Evolutionary conservation across 441 rosid species (phyloP).

Genomic region (Monsonia emarginata): DNA sequence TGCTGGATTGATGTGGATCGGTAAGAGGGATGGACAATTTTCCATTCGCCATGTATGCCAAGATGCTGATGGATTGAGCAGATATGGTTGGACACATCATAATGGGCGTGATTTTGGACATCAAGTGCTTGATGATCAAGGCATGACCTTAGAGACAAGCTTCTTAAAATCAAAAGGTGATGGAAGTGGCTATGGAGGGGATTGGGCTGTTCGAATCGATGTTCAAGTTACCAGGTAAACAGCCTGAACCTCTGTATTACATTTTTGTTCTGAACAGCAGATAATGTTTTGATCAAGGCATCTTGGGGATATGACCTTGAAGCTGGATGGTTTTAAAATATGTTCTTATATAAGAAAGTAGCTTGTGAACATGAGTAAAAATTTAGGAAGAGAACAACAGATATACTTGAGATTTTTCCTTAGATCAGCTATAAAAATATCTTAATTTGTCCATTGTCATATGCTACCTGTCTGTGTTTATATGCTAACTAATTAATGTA

Average conservation of each 20-base stretch:
- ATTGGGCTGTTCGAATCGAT: conserved; percentile 75
- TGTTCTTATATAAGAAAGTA: background rate
- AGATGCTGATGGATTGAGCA: conserved; percentile 63
- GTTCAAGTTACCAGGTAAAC: conserved; percentile 48
- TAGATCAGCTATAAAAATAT: background rate
- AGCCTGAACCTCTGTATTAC: conserved; percentile 13
- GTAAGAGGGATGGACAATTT: conserved; percentile 65
- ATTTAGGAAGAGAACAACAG: background rate
- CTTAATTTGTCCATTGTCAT: too few relatives aligned
- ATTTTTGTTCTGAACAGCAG: background rate
- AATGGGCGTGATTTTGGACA: conserved; percentile 86
- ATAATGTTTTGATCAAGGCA: background rate
- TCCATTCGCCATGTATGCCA: conserved; percentile 75
- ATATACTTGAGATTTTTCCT: background rate
- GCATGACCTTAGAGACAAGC: conserved; percentile 56
- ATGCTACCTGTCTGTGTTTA: too few relatives aligned
- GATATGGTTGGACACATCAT: conserved; percentile 81
- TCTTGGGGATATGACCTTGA: background rate
- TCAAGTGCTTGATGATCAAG: conserved; percentile 68
- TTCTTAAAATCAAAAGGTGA: conserved; percentile 65
- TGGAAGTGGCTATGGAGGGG: conserved; percentile 90
- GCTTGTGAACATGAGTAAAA: background rate
- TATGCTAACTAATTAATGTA: too few relatives aligned
- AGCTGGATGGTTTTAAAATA: background rate
- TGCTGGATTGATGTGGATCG: conserved; percentile 99